Evolutionary conservation across 495 filamentous ascomycete species (phyloP).

Genomic region (Penicillium alfredii): DNA sequence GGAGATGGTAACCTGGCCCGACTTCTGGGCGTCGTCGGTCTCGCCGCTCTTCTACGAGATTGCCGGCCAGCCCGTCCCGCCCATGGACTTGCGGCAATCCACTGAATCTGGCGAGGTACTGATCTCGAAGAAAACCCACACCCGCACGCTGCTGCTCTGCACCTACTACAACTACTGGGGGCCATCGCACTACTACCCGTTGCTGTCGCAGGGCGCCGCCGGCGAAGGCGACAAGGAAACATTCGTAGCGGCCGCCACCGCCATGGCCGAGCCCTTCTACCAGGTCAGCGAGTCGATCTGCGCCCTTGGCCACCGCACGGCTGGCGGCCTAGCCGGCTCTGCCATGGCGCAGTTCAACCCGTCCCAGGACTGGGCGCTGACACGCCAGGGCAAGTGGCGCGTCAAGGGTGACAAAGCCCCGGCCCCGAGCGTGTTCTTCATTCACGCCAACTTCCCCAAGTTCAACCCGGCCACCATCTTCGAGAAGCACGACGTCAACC

Average conservation of each 20-base stretch:
- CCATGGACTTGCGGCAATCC: conserved; percentile 25
- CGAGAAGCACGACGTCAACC: conserved; percentile 27
- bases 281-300: conserved; percentile 69
- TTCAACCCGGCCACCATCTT: conserved; percentile 46
- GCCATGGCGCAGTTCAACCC: conserved; percentile 43
- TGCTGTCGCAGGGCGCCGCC: conserved; percentile 46
- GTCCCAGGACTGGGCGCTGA: conserved; percentile 29
- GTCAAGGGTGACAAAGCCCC: conserved; percentile 17
- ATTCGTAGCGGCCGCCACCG: conserved; percentile 44
- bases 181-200: conserved; percentile 45
- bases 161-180: conserved; percentile 57
- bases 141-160: conserved; percentile 44
- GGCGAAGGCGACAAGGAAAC: conserved; percentile 58
- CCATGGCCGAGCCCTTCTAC: conserved; percentile 39
- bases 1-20: conserved; percentile 49
- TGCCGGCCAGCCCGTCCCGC: conserved; percentile 29
- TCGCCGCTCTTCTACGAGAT: conserved; percentile 46
- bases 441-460: conserved; percentile 47
- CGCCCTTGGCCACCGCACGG: conserved; percentile 72
- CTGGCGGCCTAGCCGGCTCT: conserved; percentile 26
- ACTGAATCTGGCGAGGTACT: conserved; percentile 52
- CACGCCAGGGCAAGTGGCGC: conserved; percentile 15
- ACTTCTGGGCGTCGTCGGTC: conserved; percentile 48
- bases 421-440: conserved; percentile 34
- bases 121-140: conserved; percentile 43